phyloP scores from a whole-genome alignment of 2,329 filamentous ascomycete genomes.

The Ophiocordyceps polyrhachis-furcata region DNA sequence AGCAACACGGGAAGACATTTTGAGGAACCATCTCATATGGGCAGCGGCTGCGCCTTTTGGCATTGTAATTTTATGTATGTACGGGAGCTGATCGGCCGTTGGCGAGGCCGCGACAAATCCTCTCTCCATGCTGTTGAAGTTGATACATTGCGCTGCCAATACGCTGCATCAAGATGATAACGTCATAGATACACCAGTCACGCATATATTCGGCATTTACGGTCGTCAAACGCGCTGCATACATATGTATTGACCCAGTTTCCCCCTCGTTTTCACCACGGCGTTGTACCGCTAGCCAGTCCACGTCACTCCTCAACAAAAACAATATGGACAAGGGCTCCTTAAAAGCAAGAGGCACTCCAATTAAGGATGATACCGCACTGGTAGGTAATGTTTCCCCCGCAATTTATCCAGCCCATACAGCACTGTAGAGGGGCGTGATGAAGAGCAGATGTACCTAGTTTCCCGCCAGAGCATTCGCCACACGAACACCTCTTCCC shows the following conservation, averaged over 20 bases:
- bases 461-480: slow-evolving; percentile 20
- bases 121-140: background rate
- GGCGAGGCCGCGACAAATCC: background rate
- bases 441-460: slow-evolving; percentile 3
- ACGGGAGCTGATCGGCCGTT: background rate
- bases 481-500: slow-evolving; percentile 24
- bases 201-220: background rate
- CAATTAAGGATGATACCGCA: background rate
- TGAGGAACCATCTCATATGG: background rate
- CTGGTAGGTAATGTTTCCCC: background rate
- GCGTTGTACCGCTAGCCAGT: background rate
- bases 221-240: too few relatives aligned
- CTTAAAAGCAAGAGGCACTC: background rate
- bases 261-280: background rate
- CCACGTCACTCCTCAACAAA: background rate
- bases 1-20: background rate
- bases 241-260: background rate
- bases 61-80: background rate
- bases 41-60: background rate
- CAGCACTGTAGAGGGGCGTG: too few relatives aligned
- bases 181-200: background rate
- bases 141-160: too few relatives aligned
- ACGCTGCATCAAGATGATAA: too few relatives aligned
- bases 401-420: too few relatives aligned
- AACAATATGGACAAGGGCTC: background rate